Conservation (phyloP, 495 filamentous ascomycete species). For the Trypethelium eluteriae region DNA sequence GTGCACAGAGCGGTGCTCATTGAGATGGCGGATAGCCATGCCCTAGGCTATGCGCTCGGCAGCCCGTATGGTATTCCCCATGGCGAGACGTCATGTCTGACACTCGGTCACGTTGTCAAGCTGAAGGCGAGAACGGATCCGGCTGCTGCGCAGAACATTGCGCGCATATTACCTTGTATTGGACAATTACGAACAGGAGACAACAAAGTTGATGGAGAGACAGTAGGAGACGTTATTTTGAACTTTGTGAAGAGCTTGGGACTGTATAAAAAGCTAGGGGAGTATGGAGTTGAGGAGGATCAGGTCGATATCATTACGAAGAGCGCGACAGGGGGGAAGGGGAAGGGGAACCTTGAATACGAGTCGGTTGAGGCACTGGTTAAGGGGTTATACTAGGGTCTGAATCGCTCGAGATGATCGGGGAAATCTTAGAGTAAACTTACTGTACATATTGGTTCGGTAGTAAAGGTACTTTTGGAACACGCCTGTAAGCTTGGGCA, state of each 20-base stretch:
- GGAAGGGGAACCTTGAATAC: constrained; percentile 30
- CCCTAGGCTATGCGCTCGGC: constrained; percentile 29
- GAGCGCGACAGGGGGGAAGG: constrained; percentile 28
- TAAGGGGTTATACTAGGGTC: constrained; percentile 25
- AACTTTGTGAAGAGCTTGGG: constrained; percentile 24
- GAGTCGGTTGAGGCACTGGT: constrained; percentile 33
- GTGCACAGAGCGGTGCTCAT: constrained; percentile 14
- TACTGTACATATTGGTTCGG: too few relatives aligned
- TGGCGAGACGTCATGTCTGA: constrained; percentile 30
- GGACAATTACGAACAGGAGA: constrained; percentile 24
- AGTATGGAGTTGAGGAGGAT: constrained; percentile 33
- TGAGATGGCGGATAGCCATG: constrained; percentile 28
- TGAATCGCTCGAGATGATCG: too few relatives aligned
- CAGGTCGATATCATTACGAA: constrained; percentile 33
- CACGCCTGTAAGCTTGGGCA: too few relatives aligned
- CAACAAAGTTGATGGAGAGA: constrained; percentile 23
- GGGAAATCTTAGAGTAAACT: too few relatives aligned
- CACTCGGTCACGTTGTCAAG: constrained; percentile 26
- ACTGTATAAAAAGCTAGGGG: constrained; percentile 31
- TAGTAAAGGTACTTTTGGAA: too few relatives aligned
- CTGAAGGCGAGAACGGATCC: constrained; percentile 26
- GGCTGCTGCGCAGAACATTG: constrained; percentile 27
- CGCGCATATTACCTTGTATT: constrained; percentile 26
- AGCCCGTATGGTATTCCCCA: constrained; percentile 28
- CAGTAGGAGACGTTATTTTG: constrained; percentile 24